phyloP scores from a whole-genome alignment of 306 rosid species.

The Citrullus amarus region DNA sequence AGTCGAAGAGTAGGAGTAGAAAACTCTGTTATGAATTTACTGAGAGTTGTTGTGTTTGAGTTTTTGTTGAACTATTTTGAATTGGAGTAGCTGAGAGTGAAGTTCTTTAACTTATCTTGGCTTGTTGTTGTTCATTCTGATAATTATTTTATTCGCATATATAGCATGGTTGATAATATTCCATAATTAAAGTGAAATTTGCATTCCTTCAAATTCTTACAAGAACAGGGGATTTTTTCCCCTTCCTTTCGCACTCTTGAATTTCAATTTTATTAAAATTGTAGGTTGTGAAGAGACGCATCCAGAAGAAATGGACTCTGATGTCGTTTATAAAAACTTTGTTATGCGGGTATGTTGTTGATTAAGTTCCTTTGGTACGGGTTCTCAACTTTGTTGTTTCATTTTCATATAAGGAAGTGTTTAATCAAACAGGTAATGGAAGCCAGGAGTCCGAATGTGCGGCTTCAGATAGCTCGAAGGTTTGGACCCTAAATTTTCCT shows the following conservation, averaged over 20 bases:
- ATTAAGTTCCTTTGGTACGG: neutral
- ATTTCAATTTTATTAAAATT: neutral
- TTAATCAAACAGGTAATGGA: slow-evolving; percentile 69
- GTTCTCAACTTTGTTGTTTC: neutral
- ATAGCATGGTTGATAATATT: too few relatives aligned
- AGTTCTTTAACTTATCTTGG: neutral
- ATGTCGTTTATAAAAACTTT: slow-evolving; percentile 57
- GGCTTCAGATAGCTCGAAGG: slow-evolving; percentile 53
- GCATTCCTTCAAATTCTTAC: neutral
- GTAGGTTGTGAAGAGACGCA: slow-evolving; percentile 87
- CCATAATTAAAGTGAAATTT: neutral
- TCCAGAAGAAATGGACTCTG: slow-evolving; percentile 68
- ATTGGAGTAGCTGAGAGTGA: neutral
- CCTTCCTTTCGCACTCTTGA: neutral
- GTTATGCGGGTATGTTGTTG: slow-evolving; percentile 68
- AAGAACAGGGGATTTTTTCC: neutral
- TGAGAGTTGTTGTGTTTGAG: neutral
- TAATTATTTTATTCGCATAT: neutral
- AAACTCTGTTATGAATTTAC: neutral
- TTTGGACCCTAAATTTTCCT: slow-evolving; percentile 3
- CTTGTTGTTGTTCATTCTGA: neutral
- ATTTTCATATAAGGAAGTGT: slow-evolving; percentile 2
- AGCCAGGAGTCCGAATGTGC: slow-evolving; percentile 85
- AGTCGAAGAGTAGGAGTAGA: neutral
- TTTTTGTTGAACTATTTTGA: neutral